phyloP scores from a whole-genome alignment of 2,329 filamentous ascomycete species.

The Penicillium sp. region DNA sequence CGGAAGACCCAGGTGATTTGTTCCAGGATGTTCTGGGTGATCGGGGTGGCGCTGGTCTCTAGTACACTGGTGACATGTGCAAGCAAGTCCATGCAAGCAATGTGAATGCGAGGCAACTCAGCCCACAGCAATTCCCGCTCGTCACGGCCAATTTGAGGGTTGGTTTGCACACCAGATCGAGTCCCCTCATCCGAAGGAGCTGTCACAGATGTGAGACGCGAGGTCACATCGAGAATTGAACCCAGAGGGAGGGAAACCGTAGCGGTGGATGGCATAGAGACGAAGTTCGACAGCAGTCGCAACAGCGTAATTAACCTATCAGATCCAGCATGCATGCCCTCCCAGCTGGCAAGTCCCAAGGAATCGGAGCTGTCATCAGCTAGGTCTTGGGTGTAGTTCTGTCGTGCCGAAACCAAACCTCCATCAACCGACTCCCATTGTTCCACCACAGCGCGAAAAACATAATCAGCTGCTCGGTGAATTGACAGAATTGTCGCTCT shows the following conservation, averaged over 20 bases:
- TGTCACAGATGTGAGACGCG: conserved; percentile 67
- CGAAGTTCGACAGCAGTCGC: conserved; percentile 61
- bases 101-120: conserved; percentile 71
- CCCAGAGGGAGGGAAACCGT: conserved; percentile 68
- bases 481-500: conserved; percentile 61
- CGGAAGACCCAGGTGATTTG: conserved; percentile 71
- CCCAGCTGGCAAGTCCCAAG: conserved; percentile 66
- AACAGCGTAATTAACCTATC: conserved; percentile 69
- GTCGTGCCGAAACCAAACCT: conserved; percentile 33
- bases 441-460: conserved; percentile 77
- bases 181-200: conserved; percentile 48
- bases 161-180: conserved; percentile 59
- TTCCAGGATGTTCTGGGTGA: conserved; percentile 66
- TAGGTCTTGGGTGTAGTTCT: conserved; percentile 36
- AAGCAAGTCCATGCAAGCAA: conserved; percentile 66
- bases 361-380: conserved; percentile 42
- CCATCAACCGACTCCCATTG: conserved; percentile 71
- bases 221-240: conserved; percentile 65
- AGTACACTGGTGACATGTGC: conserved; percentile 59
- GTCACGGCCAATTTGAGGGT: conserved; percentile 71
- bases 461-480: conserved; percentile 70
- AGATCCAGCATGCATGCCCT: conserved; percentile 69
- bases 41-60: conserved; percentile 56
- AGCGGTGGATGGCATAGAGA: conserved; percentile 64
- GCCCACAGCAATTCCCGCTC: conserved; percentile 79